Conservation (phyloP, 345 rosid genomes). For the Leavenworthia alabamica region DNA sequence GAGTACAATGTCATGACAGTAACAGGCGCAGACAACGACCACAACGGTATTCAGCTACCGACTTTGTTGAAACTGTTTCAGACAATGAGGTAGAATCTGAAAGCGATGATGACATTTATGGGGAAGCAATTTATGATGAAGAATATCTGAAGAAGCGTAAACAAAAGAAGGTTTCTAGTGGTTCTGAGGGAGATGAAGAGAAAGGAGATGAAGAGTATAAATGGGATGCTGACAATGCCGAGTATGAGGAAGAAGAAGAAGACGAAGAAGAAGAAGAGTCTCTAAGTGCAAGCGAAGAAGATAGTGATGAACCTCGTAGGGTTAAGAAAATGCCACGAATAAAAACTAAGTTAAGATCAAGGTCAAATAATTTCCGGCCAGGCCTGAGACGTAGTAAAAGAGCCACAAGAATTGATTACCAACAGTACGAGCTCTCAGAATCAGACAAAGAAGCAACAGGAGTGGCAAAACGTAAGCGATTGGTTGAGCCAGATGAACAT, state of each 20-base stretch:
- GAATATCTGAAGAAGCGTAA: constrained; percentile 90
- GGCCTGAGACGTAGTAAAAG: constrained; percentile 96
- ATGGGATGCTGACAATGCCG: constrained; percentile 85
- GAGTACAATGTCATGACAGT: constrained; percentile 30
- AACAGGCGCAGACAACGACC: constrained; percentile 83
- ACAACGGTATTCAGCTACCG: constrained; percentile 75
- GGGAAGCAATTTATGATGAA: constrained; percentile 97
- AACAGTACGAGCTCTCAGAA: constrained; percentile 74
- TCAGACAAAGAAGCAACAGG: constrained; percentile 69
- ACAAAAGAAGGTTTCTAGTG: constrained; percentile 65
- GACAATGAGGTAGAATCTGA: constrained; percentile 78
- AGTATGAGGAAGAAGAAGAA: constrained; percentile 75
- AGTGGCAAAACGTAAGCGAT: constrained; percentile 44
- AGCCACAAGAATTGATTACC: constrained; percentile 69
- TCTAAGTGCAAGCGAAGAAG: constrained; percentile 69
- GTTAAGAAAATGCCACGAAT: constrained; percentile 64
- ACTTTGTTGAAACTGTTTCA: constrained; percentile 79
- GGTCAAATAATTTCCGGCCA: constrained; percentile 58
- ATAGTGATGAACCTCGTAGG: constrained; percentile 67
- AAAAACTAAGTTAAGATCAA: constrained; percentile 65
- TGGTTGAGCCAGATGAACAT: constrained; percentile 43
- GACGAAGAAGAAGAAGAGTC: constrained; percentile 85
- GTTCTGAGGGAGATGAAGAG: constrained; percentile 67
- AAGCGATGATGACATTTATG: constrained; percentile 97
- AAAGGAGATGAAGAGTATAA: constrained; percentile 42